Evolutionary conservation across 2,329 filamentous ascomycete genomes (phyloP).

Genomic region (Colletotrichum eleusines): DNA sequence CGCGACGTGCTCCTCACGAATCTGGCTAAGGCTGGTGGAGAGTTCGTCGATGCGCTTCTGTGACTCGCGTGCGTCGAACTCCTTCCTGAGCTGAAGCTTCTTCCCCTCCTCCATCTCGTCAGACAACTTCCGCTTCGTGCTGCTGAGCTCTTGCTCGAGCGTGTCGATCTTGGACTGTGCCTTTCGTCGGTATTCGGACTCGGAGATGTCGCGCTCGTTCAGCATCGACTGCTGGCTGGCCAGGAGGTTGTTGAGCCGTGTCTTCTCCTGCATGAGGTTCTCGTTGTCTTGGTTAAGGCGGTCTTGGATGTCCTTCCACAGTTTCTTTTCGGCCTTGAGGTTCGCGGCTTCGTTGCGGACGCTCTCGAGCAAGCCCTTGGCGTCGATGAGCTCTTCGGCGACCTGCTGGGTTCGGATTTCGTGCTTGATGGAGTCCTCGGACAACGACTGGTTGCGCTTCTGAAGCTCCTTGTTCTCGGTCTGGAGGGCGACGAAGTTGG

Average conservation of each 20-base stretch:
- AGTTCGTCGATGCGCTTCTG: slow-evolving; percentile 95
- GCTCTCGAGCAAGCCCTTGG: slow-evolving; percentile 83
- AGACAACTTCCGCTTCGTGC: slow-evolving; percentile 84
- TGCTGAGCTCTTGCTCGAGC: slow-evolving; percentile 82
- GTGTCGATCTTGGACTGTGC: slow-evolving; percentile 82
- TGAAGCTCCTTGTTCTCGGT: slow-evolving; percentile 88
- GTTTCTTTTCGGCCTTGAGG: slow-evolving; percentile 91
- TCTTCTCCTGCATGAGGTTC: slow-evolving; percentile 83
- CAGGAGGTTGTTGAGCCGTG: slow-evolving; percentile 84
- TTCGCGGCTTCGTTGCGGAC: slow-evolving; percentile 92
- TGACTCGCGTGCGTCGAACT: slow-evolving; percentile 88
- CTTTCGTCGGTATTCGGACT: slow-evolving; percentile 84
- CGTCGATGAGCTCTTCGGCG: slow-evolving; percentile 91
- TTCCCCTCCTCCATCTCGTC: slow-evolving; percentile 87
- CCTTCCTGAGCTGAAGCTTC: slow-evolving; percentile 84
- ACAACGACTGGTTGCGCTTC: slow-evolving; percentile 80
- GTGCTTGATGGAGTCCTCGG: slow-evolving; percentile 88
- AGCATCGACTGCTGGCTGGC: slow-evolving; percentile 88
- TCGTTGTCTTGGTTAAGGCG: slow-evolving; percentile 92
- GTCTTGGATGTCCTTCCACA: slow-evolving; percentile 94
- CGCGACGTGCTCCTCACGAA: slow-evolving; percentile 87
- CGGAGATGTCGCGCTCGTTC: slow-evolving; percentile 89
- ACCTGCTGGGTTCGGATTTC: slow-evolving; percentile 92
- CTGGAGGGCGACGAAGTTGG: slow-evolving; percentile 86
- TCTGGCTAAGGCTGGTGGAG: slow-evolving; percentile 80